Conservation (phyloP, 164 flowering plant species). For the Aristolochia californica region DNA sequence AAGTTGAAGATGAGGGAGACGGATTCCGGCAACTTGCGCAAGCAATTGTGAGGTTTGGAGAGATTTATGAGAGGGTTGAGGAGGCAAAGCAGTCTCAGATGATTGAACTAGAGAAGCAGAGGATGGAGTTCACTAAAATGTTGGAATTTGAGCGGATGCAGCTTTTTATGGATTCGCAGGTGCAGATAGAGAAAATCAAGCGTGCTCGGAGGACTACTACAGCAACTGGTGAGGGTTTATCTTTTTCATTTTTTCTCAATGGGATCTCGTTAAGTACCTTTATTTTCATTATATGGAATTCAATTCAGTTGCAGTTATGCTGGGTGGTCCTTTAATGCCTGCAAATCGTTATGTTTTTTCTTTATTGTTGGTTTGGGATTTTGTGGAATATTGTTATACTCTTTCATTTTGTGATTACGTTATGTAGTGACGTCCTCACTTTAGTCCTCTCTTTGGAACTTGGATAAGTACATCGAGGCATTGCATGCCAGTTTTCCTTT, state of each 20-base stretch:
- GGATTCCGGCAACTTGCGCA: conserved; percentile 52
- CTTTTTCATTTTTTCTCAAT: background rate
- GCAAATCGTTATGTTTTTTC: too few species aligned
- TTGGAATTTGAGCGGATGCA: conserved; percentile 81
- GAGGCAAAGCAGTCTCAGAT: conserved; percentile 60
- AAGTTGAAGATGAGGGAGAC: conserved; percentile 29
- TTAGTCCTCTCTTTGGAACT: too few species aligned
- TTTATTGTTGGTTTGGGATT: too few species aligned
- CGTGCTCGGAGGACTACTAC: conserved; percentile 39
- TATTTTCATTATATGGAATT: too few species aligned
- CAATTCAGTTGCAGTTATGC: too few species aligned
- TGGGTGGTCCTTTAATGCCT: too few species aligned
- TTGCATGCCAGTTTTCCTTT: too few species aligned
- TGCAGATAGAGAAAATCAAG: conserved; percentile 71
- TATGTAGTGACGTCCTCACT: too few species aligned
- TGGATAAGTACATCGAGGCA: too few species aligned
- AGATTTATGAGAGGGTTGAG: conserved; percentile 73
- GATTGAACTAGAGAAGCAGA: conserved; percentile 80
- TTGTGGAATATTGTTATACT: too few species aligned
- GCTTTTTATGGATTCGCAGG: conserved; percentile 73
- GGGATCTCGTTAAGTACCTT: too few species aligned
- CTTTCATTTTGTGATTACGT: too few species aligned
- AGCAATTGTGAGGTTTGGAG: conserved; percentile 60
- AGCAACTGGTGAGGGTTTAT: conserved; percentile 6
- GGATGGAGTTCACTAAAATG: conserved; percentile 67